phyloP scores from a whole-genome alignment of 2,329 filamentous ascomycete genomes.

The Clonostachys byssicola region DNA sequence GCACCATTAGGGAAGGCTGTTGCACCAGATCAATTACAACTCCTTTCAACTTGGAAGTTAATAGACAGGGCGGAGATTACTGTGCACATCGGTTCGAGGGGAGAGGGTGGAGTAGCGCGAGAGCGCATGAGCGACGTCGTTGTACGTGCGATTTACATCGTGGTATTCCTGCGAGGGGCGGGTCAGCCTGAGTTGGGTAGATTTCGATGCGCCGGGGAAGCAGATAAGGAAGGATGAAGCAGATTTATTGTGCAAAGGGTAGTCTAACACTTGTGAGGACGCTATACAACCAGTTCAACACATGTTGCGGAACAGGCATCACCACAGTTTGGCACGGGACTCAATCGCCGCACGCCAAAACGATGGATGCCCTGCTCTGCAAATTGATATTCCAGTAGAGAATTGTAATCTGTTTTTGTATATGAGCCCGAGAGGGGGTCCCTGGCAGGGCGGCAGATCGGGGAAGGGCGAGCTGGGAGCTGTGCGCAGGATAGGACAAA shows the following conservation, averaged over 20 bases:
- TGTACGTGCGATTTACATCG: slow-evolving; percentile 89
- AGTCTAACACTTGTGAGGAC: slow-evolving; percentile 69
- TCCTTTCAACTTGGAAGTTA: slow-evolving; percentile 1
- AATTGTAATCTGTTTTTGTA: too few species aligned
- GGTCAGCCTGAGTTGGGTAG: slow-evolving; percentile 2
- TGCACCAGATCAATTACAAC: slow-evolving; percentile 3
- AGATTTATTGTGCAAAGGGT: neutral
- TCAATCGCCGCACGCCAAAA: neutral
- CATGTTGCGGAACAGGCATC: slow-evolving; percentile 79
- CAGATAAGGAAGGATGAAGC: slow-evolving; percentile 4
- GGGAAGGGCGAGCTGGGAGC: too few species aligned
- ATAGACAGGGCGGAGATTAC: slow-evolving; percentile 42
- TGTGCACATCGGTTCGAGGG: slow-evolving; percentile 92
- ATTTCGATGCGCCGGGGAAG: neutral
- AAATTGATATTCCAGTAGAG: too few species aligned
- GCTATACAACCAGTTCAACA: slow-evolving; percentile 93
- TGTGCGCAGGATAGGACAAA: too few species aligned
- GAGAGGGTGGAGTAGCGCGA: slow-evolving; percentile 75
- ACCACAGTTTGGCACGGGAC: slow-evolving; percentile 10
- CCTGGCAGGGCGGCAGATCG: too few species aligned
- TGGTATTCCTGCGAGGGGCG: slow-evolving; percentile 69
- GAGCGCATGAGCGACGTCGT: slow-evolving; percentile 81
- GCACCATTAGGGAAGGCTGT: slow-evolving; percentile 83
- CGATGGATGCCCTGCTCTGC: too few species aligned
- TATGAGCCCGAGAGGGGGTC: too few species aligned